phyloP scores from a whole-genome alignment of 1,284 basidiomycete species.

The Tranzscheliella williamsii region DNA sequence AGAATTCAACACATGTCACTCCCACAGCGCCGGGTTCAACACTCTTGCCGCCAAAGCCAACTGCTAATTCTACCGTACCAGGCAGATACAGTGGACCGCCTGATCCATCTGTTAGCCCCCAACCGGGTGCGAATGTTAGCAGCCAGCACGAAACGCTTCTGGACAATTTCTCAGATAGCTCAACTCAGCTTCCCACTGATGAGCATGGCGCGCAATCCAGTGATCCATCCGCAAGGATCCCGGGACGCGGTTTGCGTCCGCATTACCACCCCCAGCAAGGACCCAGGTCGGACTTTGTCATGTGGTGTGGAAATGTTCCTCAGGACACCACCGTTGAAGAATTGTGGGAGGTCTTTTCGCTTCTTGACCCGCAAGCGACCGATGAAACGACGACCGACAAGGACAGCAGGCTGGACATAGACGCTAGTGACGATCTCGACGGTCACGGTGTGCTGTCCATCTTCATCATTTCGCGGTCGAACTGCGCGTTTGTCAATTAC shows the following conservation, averaged over 20 bases:
- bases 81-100: too few relatives aligned
- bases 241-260: conserved; percentile 24
- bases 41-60: too few relatives aligned
- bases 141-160: too few relatives aligned
- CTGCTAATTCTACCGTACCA: too few relatives aligned
- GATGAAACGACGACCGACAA: conserved; percentile 1
- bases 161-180: too few relatives aligned
- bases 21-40: too few relatives aligned
- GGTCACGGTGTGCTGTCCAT: conserved; percentile 76
- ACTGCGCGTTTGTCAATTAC: conserved; percentile 91
- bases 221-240: not conserved
- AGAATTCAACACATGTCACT: too few relatives aligned
- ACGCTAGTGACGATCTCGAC: conserved; percentile 1
- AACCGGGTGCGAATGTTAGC: too few relatives aligned
- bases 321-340: conserved; percentile 81
- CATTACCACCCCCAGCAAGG: conserved; percentile 44
- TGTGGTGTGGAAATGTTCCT: conserved; percentile 92
- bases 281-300: conserved; percentile 85
- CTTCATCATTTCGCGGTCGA: conserved; percentile 87
- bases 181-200: too few relatives aligned
- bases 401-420: not conserved
- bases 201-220: too few relatives aligned
- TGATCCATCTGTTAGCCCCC: too few relatives aligned
- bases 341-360: conserved; percentile 78
- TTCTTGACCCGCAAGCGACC: conserved; percentile 7